Evolutionary conservation across 768 basidiomycete genomes (phyloP).

Genomic region (Russula compacta): DNA sequence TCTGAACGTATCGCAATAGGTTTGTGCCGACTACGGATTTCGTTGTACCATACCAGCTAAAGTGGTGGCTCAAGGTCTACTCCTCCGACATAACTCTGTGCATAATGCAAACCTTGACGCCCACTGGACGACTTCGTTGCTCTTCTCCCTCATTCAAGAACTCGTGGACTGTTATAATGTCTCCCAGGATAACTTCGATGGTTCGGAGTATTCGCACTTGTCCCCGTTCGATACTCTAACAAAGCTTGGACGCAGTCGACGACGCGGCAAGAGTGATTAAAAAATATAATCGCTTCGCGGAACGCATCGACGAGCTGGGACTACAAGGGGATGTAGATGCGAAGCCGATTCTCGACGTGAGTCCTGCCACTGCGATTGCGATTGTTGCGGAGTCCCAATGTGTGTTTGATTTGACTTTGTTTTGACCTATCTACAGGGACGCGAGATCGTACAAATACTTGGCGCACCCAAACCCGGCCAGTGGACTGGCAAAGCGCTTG

Average conservation of each 20-base stretch:
- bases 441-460: constrained; percentile 48
- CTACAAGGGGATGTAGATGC: constrained; percentile 55
- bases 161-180: constrained; percentile 46
- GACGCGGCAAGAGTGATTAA: constrained; percentile 41
- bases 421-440: constrained; percentile 45
- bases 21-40: constrained; percentile 24
- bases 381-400: not conserved
- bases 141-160: constrained; percentile 72
- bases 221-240: constrained; percentile 18
- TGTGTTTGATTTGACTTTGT: not conserved
- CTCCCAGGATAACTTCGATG: constrained; percentile 33
- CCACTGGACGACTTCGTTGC: constrained; percentile 60
- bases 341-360: constrained; percentile 70
- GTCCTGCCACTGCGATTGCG: constrained; percentile 23
- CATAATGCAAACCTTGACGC: constrained; percentile 55
- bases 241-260: constrained; percentile 29
- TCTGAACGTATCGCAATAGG: constrained; percentile 54
- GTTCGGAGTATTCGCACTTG: constrained; percentile 28
- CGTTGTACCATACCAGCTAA: not conserved
- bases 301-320: constrained; percentile 50
- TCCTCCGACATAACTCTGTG: constrained; percentile 57
- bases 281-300: constrained; percentile 57
- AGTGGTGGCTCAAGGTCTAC: constrained; percentile 37
- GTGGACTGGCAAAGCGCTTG: constrained; percentile 56
- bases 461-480: constrained; percentile 51